These are phyloP conservation scores for Camellia granthamiana DNA, from an alignment of 148 eudicot species.

Conservation along the genomic window DNA sequence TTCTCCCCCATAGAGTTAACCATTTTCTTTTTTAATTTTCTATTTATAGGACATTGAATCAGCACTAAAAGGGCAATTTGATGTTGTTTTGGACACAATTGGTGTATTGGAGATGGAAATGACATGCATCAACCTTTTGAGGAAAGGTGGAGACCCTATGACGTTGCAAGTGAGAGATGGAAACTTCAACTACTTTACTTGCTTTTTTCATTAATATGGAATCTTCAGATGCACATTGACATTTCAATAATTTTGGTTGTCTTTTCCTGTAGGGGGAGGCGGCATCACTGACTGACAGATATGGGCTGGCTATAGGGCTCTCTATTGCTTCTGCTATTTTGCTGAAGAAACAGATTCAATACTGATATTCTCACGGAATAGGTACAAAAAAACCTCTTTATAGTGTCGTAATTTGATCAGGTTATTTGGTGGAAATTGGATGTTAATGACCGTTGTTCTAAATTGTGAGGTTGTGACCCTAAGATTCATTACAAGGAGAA, in stretches of 20 bases:
- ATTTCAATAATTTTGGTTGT: conserved; percentile 2
- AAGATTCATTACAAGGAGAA: background rate
- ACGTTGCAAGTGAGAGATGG: too few species aligned
- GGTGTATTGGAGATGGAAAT: conserved; percentile 84
- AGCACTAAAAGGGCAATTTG: conserved; percentile 68
- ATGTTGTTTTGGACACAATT: conserved; percentile 92
- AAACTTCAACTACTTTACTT: background rate
- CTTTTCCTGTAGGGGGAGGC: conserved; percentile 69
- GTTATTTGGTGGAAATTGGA: conserved; percentile 3
- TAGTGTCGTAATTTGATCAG: background rate
- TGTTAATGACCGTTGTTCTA: background rate
- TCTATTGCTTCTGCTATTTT: conserved; percentile 69
- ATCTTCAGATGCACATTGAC: background rate
- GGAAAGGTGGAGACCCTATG: conserved; percentile 66
- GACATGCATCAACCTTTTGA: conserved; percentile 65
- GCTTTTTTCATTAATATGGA: background rate
- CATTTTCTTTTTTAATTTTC: background rate
- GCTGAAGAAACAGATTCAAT: conserved; percentile 73
- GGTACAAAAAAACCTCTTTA: conserved; percentile 49
- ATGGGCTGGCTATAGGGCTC: conserved; percentile 80
- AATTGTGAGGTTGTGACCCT: background rate
- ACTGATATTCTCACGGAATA: conserved; percentile 82
- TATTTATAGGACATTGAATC: conserved; percentile 58
- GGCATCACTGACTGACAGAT: conserved; percentile 70
- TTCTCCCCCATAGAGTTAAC: background rate